Conservation (phyloP, 2,329 filamentous ascomycete genomes). For the Fusarium luffae region DNA sequence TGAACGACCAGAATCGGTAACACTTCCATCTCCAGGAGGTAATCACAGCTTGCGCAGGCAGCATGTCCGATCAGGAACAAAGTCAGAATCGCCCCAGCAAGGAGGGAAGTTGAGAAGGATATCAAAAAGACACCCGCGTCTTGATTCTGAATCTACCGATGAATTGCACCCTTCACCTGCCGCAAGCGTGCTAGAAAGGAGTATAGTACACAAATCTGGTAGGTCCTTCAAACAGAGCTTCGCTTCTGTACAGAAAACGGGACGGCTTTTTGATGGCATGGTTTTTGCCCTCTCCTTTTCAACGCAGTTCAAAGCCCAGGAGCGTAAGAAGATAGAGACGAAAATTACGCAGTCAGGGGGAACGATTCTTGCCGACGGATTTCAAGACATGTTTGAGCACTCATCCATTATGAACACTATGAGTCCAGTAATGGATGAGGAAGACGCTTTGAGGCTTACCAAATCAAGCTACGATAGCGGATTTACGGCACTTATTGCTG, state of each 20-base stretch:
- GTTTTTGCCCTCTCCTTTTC: slow-evolving; percentile 85
- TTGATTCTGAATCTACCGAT: slow-evolving; percentile 60
- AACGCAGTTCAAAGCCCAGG: slow-evolving; percentile 53
- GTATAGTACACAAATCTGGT: slow-evolving; percentile 47
- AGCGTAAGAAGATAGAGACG: slow-evolving; percentile 62
- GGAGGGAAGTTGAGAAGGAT: slow-evolving; percentile 34
- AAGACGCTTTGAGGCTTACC: slow-evolving; percentile 63
- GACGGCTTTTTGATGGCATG: slow-evolving; percentile 78
- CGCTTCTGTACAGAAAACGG: slow-evolving; percentile 40
- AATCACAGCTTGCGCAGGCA: slow-evolving; percentile 35
- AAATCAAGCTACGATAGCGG: slow-evolving; percentile 65
- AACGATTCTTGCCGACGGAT: slow-evolving; percentile 76
- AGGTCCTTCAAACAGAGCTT: slow-evolving; percentile 46
- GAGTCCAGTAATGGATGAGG: slow-evolving; percentile 47
- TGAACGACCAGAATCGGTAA: slow-evolving; percentile 37
- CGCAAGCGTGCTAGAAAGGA: slow-evolving; percentile 53
- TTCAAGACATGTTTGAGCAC: slow-evolving; percentile 80
- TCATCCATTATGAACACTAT: slow-evolving; percentile 50
- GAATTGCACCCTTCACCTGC: slow-evolving; percentile 58
- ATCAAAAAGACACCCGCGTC: slow-evolving; percentile 43
- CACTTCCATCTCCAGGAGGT: slow-evolving; percentile 40
- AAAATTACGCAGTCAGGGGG: slow-evolving; percentile 79
- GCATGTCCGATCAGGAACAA: slow-evolving; percentile 26
- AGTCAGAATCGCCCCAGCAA: slow-evolving; percentile 46
- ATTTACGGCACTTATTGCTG: slow-evolving; percentile 87